A percentile compares a stretch with the other conserved stretches of the same genome.
These are phyloP conservation scores for Fusarium subglutinans DNA, from an alignment of 2,329 filamentous ascomycete genomes.

Conservation along the genomic window DNA sequence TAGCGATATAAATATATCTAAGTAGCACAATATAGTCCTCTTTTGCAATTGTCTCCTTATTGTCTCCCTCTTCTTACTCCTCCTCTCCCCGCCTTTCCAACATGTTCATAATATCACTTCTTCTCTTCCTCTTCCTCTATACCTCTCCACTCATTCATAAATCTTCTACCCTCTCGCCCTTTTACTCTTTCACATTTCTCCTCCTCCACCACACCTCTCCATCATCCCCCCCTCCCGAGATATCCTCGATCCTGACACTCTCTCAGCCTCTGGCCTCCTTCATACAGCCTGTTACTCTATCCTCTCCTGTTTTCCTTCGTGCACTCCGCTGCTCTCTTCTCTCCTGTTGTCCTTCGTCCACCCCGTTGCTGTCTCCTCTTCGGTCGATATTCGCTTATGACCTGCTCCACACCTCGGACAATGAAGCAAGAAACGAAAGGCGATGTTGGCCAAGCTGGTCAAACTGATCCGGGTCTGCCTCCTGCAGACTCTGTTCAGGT, in stretches of 20 bases:
- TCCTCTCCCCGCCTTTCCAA: not conserved
- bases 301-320: too few species aligned
- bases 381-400: not conserved
- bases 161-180: not conserved
- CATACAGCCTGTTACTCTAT: too few species aligned
- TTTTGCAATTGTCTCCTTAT: too few species aligned
- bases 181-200: not conserved
- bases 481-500: not conserved
- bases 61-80: too few species aligned
- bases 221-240: rapidly evolving
- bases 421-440: rapidly evolving
- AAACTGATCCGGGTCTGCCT: not conserved
- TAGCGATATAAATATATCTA: not conserved
- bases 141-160: not conserved
- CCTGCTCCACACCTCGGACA: not conserved
- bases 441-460: not conserved
- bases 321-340: not conserved
- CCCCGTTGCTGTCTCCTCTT: not conserved
- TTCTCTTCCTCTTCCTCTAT: not conserved
- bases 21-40: too few species aligned
- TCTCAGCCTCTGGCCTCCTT: not conserved
- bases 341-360: not conserved
- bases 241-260: not conserved
- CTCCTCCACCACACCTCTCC: not conserved
- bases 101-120: not conserved